Base-by-base conservation (phyloP, 106 monocot genomes). In the Platanthera guangdongensis region DNA sequence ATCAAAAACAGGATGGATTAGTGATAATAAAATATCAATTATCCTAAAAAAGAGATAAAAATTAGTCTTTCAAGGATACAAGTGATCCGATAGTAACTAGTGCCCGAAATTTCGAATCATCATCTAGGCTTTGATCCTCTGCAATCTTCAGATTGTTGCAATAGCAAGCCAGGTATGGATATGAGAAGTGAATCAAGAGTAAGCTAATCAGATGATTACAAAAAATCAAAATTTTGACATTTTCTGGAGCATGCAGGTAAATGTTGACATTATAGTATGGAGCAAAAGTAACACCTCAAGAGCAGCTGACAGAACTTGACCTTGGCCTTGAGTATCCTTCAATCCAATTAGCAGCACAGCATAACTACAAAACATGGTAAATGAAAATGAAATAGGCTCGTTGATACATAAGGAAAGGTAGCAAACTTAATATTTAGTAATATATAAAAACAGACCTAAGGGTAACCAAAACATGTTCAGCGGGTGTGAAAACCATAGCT, bases 81-180 rank as follows among this genome's bases (percentile, higher is more conserved):
- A 99, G 94, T 83, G 97, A 90, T 72, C 94, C 97, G 84, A 99
- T 53, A 5, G 97, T 89, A 73, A 94, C 97, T 48, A 99, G 88
- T 5, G 86, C 89, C 57, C 94, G 83, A 39, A 83, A 99, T 88
- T 80, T 91, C 72, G 91, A 83, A 84, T 91, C 97, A 39, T 53
- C 79, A 79, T 92, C 94, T 77, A 91, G 90, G 68, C 77, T 86
- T 57, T 49, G 80, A 79, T 99, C 90, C 78, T 99, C 94, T 1
- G 92, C 91, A 78, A 99, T 86, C 94, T 99, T 88, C 16, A 5
- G 62, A 6, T 67, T 68, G 46, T 57, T 21, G 57, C 25, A 75
- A 19, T 12, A 68, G 5, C 60, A 19, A 65, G 22, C 45, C 0
- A 46, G 45, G 39, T 0, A 68, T 14, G 68, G 45, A 7, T 39